Percentiles rank a stretch among this genome's conserved stretches.
These are phyloP conservation scores for Phaseolus coccineus DNA, from an alignment of 331 rosid species.

Conservation along the genomic window DNA sequence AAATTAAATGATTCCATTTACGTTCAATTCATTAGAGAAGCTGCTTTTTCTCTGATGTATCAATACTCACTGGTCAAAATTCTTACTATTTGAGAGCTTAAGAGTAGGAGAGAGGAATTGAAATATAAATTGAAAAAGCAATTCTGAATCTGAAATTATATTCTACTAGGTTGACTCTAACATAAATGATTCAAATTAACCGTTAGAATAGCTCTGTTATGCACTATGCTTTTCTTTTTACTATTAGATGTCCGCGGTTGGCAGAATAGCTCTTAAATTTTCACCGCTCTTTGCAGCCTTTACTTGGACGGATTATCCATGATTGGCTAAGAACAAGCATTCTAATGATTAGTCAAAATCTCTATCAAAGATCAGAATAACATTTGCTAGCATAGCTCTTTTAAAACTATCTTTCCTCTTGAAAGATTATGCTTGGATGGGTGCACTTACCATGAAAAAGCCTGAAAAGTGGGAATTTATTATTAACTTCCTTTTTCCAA, in stretches of 20 bases:
- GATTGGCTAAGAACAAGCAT: neutral
- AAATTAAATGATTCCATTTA: neutral
- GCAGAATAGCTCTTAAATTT: neutral
- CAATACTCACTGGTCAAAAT: neutral
- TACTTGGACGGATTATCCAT: neutral
- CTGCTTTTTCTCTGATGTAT: neutral
- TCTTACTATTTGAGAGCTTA: neutral
- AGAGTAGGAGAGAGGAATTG: neutral
- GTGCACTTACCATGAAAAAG: too few species aligned
- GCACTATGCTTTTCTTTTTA: neutral
- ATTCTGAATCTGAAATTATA: neutral
- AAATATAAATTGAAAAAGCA: neutral
- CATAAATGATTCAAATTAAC: neutral
- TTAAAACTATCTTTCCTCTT: too few species aligned
- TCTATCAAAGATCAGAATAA: too few species aligned
- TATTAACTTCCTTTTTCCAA: too few species aligned
- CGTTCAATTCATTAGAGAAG: neutral
- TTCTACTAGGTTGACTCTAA: neutral
- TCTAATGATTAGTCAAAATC: too few species aligned
- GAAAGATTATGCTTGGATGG: too few species aligned
- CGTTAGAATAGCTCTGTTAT: neutral
- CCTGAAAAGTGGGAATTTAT: too few species aligned
- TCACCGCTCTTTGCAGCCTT: neutral
- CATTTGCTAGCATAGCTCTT: too few species aligned
- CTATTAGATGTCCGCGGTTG: neutral